Base-by-base conservation (phyloP, 805 yeast species). In the Ogataea pilisensis region DNA sequence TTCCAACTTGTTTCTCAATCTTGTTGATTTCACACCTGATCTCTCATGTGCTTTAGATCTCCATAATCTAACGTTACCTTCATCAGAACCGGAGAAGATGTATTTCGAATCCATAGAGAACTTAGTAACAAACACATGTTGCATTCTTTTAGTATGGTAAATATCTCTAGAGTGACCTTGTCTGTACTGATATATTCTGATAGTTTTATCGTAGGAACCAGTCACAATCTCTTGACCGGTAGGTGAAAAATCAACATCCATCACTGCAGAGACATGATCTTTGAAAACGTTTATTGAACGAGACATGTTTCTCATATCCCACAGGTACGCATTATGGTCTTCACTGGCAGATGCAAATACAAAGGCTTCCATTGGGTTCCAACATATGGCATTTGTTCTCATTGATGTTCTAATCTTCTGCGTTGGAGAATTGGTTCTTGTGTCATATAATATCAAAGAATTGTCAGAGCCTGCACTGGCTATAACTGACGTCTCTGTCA, bases 351-450 rank as follows among this genome's bases (percentile, higher is more conserved):
- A 79, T 14, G 90, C 97, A 67, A 93, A 91, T 58, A 85, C 80
- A 66, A 78, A 93, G 2, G 98, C 95, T 64, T 93, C 98, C 83
- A 93, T 86, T 4, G 99, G 99, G 65, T 93, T 93, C 98, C 98
- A 93, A 41, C 89, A 75, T 20, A 93, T 72, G 35, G 91, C 73
- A 63, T 93, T 93, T 16, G 90, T 85, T 54, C 95, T 75, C 75
- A 93, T 71, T 16, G 79, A 69, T 21, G 93, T 85, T 35, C 84
- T 85, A 44, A 91, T 77, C 61, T 90, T 91, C 64, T 95, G 98
- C 5, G 95, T 80, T 12, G 99, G 96, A 2, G 95, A 75, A 54
- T 85, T 80, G 6, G 96, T 87, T 55, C 99, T 78, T 37, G 87
- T 70, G 63, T 93, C 99, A 62, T 93, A 93, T 30, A 93, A 68